Percentiles rank a stretch among this genome's conserved stretches.
These are phyloP conservation scores for Malus hybrid DNA, from an alignment of 331 rosid genomes.

Conservation along the genomic window DNA sequence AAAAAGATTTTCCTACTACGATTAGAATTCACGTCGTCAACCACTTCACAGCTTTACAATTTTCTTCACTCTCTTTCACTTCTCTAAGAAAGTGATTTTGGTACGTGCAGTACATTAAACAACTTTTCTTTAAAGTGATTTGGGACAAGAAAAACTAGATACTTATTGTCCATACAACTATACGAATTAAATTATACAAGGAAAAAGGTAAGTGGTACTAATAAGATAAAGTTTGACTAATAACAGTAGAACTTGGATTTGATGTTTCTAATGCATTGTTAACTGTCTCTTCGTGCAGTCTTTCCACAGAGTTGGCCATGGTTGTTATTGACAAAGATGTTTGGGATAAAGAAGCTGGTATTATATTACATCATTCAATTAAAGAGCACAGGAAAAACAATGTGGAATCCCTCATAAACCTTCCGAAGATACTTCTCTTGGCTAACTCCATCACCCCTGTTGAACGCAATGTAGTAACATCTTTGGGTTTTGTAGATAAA, in stretches of 20 bases:
- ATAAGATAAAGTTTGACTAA: not conserved
- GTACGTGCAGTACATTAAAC: too few species aligned
- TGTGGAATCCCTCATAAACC: constrained; percentile 22
- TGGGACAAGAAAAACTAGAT: too few species aligned
- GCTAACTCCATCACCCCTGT: constrained; percentile 27
- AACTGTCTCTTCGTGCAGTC: constrained; percentile 26
- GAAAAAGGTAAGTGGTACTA: too few species aligned
- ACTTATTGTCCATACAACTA: too few species aligned
- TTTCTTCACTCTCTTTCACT: too few species aligned
- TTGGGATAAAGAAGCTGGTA: constrained; percentile 56
- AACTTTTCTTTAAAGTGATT: too few species aligned
- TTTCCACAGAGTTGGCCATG: constrained; percentile 42
- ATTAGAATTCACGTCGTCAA: too few species aligned
- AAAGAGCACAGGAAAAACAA: constrained; percentile 32
- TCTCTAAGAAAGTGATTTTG: too few species aligned
- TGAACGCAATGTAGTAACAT: constrained; percentile 47
- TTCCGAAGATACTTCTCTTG: constrained; percentile 67
- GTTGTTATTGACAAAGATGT: constrained; percentile 70
- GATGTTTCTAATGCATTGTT: constrained; percentile 11
- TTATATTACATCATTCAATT: constrained; percentile 19
- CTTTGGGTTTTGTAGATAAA: constrained; percentile 46
- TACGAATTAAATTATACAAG: too few species aligned
- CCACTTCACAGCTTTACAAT: too few species aligned
- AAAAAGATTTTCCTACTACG: not conserved
- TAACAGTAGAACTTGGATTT: constrained; percentile 1